phyloP scores from a whole-genome alignment of 441 rosid genomes.

The Brassica hybrid region DNA sequence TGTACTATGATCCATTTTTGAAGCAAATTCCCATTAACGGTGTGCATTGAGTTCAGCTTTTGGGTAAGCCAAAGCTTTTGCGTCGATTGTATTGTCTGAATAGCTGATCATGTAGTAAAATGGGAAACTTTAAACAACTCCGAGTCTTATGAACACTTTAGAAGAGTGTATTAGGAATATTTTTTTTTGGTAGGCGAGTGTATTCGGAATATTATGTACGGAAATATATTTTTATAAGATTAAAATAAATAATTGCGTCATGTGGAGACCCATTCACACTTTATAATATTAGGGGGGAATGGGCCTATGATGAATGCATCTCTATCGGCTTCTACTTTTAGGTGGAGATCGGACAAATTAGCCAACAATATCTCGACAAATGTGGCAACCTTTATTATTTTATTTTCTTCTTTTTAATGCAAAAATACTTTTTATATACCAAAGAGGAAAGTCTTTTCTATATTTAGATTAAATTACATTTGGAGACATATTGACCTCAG shows the following conservation, averaged over 20 bases:
- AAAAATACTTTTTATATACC: slow-evolving; percentile 3
- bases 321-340: slow-evolving; percentile 38
- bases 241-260: slow-evolving; percentile 4
- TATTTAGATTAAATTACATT: not conserved
- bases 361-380: slow-evolving; percentile 38
- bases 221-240: not conserved
- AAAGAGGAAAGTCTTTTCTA: slow-evolving; percentile 26
- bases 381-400: slow-evolving; percentile 23
- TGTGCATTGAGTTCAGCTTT: no score
- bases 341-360: slow-evolving; percentile 34
- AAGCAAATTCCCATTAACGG: no score
- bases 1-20: no score
- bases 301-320: slow-evolving; percentile 34
- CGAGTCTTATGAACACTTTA: no score
- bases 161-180: no score
- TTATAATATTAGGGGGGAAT: slow-evolving; percentile 1
- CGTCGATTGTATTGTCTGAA: slow-evolving; percentile 7
- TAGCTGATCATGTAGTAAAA: slow-evolving; percentile 4
- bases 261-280: slow-evolving; percentile 14
- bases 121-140: no score
- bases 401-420: not conserved
- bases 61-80: not conserved
- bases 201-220: slow-evolving; percentile 29
- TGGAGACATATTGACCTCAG: not conserved
- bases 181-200: no score